A percentile compares a stretch with the other conserved stretches of the same genome.
phyloP scores from a whole-genome alignment of 2,329 filamentous ascomycete genomes.

The Alternaria metachromatica region DNA sequence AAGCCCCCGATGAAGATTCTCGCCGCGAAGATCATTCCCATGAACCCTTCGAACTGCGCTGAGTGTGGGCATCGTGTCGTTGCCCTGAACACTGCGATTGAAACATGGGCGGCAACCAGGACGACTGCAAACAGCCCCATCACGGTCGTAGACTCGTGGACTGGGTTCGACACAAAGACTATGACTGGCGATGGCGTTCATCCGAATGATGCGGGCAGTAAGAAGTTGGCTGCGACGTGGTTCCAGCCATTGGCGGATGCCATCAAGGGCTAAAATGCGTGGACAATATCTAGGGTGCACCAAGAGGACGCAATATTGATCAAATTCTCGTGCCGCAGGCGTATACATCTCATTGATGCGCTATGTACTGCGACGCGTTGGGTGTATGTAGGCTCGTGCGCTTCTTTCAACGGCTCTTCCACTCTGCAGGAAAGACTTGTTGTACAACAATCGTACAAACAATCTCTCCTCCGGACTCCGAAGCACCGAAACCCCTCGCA shows the following conservation, averaged over 20 bases:
- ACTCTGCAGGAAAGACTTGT: background rate
- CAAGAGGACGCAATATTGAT: too few species aligned
- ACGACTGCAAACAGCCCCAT: conserved; percentile 14
- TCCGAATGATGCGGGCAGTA: conserved; percentile 27
- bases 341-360: background rate
- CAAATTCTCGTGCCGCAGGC: too few species aligned
- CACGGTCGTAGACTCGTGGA: conserved; percentile 26
- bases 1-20: conserved; percentile 50
- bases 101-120: conserved; percentile 20
- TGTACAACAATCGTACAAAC: fast-evolving
- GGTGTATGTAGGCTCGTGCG: background rate
- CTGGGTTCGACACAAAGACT: conserved; percentile 24
- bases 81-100: conserved; percentile 28
- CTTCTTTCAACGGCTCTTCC: background rate
- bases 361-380: background rate
- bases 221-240: conserved; percentile 22
- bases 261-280: background rate
- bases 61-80: conserved; percentile 14
- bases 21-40: conserved; percentile 26
- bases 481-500: fast-evolving
- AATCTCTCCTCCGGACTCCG: background rate
- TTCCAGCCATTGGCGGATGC: conserved; percentile 15
- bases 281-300: background rate
- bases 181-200: conserved; percentile 37
- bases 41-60: conserved; percentile 15